Evolutionary conservation across 208 protist genomes (phyloP).

Genomic region (Acanthamoeba sp.): DNA sequence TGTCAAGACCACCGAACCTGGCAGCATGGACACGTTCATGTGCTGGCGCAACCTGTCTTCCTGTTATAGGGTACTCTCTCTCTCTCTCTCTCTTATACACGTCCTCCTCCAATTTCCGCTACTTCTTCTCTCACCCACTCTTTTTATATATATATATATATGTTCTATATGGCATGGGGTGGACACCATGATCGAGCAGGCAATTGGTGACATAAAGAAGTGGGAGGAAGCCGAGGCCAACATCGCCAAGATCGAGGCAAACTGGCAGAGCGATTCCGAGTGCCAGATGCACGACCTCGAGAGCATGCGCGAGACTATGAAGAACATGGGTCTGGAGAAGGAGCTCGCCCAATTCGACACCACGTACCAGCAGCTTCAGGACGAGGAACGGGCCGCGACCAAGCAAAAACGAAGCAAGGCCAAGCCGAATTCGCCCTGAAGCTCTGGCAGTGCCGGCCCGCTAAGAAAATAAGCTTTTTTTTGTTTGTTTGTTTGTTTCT

Average conservation of each 20-base stretch:
- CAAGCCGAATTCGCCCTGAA: too few relatives aligned
- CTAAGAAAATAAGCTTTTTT: neutral
- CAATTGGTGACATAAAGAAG: neutral
- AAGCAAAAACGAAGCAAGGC: neutral
- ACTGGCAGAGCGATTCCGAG: neutral
- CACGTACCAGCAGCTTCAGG: neutral
- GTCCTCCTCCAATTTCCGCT: too few relatives aligned
- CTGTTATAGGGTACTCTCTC: slow-evolving; percentile 2
- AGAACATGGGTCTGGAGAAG: slow-evolving; percentile 25
- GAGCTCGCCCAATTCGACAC: slow-evolving; percentile 17
- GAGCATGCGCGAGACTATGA: neutral
- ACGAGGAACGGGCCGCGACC: neutral
- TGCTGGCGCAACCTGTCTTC: neutral
- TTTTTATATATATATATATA: too few relatives aligned
- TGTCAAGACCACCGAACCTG: neutral
- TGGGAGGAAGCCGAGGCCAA: neutral
- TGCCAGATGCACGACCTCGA: neutral
- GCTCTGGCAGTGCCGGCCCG: too few relatives aligned
- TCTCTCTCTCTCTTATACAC: neutral
- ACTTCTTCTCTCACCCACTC: neutral
- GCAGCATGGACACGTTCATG: slow-evolving; percentile 7
- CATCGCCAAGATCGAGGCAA: neutral
- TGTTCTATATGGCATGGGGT: neutral
- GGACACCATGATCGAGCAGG: neutral
- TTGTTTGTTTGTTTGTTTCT: neutral